Evolutionary conservation across 2,329 filamentous ascomycete genomes (phyloP).

Genomic region (Teratosphaeria pseudoeucalypti): DNA sequence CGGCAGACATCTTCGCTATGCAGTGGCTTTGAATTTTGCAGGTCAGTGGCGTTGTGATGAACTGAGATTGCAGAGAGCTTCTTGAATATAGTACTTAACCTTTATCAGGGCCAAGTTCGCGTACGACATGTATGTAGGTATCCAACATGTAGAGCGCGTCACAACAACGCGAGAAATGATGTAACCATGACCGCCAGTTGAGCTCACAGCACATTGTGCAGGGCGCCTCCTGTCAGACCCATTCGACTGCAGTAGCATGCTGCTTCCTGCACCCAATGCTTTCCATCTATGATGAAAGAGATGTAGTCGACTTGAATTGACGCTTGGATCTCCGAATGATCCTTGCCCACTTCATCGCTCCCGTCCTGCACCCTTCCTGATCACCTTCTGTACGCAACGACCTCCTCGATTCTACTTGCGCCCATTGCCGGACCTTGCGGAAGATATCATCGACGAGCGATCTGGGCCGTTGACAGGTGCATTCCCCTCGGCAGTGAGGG

Average conservation of each 20-base stretch:
- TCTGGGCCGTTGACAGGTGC: too few species aligned
- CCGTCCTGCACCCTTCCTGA: neutral
- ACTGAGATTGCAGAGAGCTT: neutral
- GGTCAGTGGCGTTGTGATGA: neutral
- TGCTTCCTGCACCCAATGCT: neutral
- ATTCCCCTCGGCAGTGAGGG: too few species aligned
- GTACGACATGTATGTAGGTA: too few species aligned
- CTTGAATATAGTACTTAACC: neutral
- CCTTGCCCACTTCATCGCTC: neutral
- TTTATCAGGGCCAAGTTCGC: neutral
- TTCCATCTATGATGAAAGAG: neutral
- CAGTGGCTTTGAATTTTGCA: neutral
- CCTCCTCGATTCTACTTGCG: neutral
- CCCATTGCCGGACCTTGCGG: too few species aligned
- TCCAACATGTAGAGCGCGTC: neutral
- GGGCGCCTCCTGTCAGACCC: neutral
- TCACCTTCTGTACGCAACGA: neutral
- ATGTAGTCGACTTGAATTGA: neutral
- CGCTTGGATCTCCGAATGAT: neutral
- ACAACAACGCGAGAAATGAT: neutral
- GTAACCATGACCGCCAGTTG: neutral
- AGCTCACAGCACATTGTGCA: neutral
- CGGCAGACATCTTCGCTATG: constrained; percentile 14
- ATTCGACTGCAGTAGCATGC: neutral
- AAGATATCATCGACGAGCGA: too few species aligned